A percentile compares a stretch with the other conserved stretches of the same genome.
phyloP scores from a whole-genome alignment of 306 rosid species.

The Rubus parviflorus region DNA sequence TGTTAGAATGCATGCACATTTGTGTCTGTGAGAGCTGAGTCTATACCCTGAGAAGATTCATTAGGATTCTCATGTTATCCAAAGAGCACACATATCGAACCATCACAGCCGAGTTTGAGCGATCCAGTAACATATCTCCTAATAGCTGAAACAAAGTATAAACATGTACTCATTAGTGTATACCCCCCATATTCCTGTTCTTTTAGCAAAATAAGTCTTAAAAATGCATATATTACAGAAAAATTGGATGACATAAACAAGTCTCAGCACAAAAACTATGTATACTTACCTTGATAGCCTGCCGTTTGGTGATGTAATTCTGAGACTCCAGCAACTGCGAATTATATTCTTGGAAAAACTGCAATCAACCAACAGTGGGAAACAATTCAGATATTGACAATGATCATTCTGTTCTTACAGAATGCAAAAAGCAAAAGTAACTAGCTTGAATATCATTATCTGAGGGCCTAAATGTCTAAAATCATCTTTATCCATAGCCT shows the following conservation, averaged over 20 bases:
- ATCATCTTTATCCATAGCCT: neutral
- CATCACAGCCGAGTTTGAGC: conserved; percentile 28
- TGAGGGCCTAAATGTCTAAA: neutral
- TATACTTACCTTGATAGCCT: conserved; percentile 33
- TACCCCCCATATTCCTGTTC: neutral
- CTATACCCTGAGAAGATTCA: conserved; percentile 37
- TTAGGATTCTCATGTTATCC: conserved; percentile 26
- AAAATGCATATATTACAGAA: neutral
- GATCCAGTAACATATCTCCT: conserved; percentile 30
- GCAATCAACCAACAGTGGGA: conserved; percentile 14
- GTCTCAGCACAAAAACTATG: neutral
- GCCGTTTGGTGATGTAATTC: conserved; percentile 42
- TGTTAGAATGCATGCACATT: neutral
- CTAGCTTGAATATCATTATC: no score
- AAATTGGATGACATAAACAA: neutral
- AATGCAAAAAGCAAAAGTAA: neutral
- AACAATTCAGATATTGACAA: neutral
- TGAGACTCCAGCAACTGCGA: conserved; percentile 29
- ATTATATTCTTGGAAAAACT: conserved; percentile 41
- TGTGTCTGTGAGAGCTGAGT: neutral
- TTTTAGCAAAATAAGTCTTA: neutral
- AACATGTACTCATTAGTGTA: neutral
- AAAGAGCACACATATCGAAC: conserved; percentile 30
- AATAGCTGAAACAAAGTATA: conserved; percentile 18
- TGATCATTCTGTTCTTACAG: neutral